These are phyloP conservation scores for Plenodomus biglobosus DNA, from an alignment of 2,329 filamentous ascomycete species.

Conservation along the genomic window DNA sequence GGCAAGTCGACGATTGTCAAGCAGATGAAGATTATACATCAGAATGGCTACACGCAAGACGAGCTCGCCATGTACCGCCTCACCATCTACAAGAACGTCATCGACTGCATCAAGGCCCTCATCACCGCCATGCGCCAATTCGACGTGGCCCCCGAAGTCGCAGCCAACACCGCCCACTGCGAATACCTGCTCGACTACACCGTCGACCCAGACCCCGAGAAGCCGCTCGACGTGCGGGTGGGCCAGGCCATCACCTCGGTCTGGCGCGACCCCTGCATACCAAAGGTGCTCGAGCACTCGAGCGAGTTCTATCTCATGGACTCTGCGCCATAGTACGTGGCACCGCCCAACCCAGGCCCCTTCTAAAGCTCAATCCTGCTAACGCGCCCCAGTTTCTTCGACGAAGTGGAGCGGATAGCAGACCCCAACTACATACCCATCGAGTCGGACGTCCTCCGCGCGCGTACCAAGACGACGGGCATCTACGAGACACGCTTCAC, in stretches of 20 bases:
- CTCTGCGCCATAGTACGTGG: constrained; percentile 89
- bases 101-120: constrained; percentile 94
- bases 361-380: constrained; percentile 4
- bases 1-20: constrained; percentile 99
- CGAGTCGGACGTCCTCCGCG: constrained; percentile 92
- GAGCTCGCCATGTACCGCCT: constrained; percentile 92
- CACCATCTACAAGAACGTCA: constrained; percentile 96
- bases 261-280: constrained; percentile 86
- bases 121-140: constrained; percentile 92
- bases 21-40: constrained; percentile 99
- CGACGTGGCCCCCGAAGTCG: constrained; percentile 73
- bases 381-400: constrained; percentile 76
- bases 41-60: constrained; percentile 94
- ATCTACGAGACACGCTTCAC: constrained; percentile 99
- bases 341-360: not conserved
- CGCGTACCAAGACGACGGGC: constrained; percentile 96
- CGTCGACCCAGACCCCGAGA: constrained; percentile 86
- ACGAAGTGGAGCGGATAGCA: constrained; percentile 84
- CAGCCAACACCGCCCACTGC: constrained; percentile 71
- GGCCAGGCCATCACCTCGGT: constrained; percentile 81
- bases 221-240: constrained; percentile 76
- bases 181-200: constrained; percentile 84
- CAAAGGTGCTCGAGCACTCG: constrained; percentile 84
- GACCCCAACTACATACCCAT: constrained; percentile 83
- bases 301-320: constrained; percentile 99